A percentile compares a stretch with the other conserved stretches of the same genome.
Evolutionary conservation across 495 filamentous ascomycete species (phyloP).

Genomic region (Penicillium diatomitis): DNA sequence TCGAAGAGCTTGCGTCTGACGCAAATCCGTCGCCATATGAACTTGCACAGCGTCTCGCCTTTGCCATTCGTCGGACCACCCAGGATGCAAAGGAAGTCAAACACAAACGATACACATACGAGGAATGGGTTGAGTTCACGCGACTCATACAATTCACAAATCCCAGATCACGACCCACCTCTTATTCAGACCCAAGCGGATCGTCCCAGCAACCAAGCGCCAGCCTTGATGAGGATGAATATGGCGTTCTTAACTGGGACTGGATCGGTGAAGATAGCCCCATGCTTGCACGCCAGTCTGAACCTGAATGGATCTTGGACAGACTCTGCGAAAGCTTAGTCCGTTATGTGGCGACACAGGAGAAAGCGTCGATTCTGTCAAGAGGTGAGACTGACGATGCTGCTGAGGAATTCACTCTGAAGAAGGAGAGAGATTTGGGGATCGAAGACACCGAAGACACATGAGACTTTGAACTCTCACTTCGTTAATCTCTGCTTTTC

Average conservation of each 20-base stretch:
- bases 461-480: background rate
- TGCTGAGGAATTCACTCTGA: constrained; percentile 16
- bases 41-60: constrained; percentile 43
- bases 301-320: constrained; percentile 53
- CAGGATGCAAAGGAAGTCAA: constrained; percentile 33
- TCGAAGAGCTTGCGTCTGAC: constrained; percentile 37
- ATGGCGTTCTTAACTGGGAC: constrained; percentile 54
- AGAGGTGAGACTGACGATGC: background rate
- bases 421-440: constrained; percentile 22
- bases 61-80: constrained; percentile 43
- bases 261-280: constrained; percentile 59
- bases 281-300: constrained; percentile 45
- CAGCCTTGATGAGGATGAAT: constrained; percentile 42
- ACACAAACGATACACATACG: constrained; percentile 45
- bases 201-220: background rate
- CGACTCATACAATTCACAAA: constrained; percentile 50
- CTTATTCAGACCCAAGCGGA: background rate
- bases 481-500: background rate
- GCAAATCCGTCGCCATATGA: constrained; percentile 25
- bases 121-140: constrained; percentile 57
- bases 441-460: constrained; percentile 15
- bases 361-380: constrained; percentile 4
- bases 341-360: constrained; percentile 39
- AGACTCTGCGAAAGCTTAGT: constrained; percentile 50
- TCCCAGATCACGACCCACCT: constrained; percentile 11